Percentiles rank a stretch among this genome's conserved stretches.
Conservation (phyloP, 768 basidiomycete species). For the Dioszegia crocea region DNA sequence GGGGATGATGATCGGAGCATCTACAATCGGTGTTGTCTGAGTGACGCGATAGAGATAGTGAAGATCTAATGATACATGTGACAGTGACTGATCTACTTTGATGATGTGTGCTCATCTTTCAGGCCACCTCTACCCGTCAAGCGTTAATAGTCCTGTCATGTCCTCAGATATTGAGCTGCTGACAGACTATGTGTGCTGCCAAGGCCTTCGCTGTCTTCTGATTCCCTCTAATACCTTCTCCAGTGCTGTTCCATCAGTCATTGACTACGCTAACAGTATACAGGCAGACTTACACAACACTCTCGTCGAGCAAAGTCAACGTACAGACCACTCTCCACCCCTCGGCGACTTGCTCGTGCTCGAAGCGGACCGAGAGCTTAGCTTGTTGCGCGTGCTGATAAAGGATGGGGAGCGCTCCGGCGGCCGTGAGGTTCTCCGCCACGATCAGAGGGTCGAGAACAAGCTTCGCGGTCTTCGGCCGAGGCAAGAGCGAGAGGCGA, state of each 20-base stretch:
- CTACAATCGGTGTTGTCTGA: no score
- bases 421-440: constrained; percentile 10
- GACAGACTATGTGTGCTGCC: constrained; percentile 22
- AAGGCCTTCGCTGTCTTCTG: constrained; percentile 21
- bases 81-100: no score
- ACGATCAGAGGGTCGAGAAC: background rate
- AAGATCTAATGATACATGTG: background rate
- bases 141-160: no score
- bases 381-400: constrained; percentile 4
- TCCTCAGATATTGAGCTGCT: constrained; percentile 8
- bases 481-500: background rate
- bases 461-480: background rate
- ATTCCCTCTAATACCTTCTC: constrained; percentile 13
- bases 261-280: background rate
- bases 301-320: constrained; percentile 4
- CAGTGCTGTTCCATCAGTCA: constrained; percentile 8
- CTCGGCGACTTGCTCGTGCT: background rate
- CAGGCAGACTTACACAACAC: constrained; percentile 5
- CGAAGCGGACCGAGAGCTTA: background rate
- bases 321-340: constrained; percentile 14
- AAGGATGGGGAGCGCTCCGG: constrained; percentile 3
- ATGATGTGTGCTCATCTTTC: no score
- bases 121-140: no score
- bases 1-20: background rate
- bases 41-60: no score